Evolutionary conservation across 2,329 filamentous ascomycete species (phyloP).

Genomic region (Aspergillus tubingensis): DNA sequence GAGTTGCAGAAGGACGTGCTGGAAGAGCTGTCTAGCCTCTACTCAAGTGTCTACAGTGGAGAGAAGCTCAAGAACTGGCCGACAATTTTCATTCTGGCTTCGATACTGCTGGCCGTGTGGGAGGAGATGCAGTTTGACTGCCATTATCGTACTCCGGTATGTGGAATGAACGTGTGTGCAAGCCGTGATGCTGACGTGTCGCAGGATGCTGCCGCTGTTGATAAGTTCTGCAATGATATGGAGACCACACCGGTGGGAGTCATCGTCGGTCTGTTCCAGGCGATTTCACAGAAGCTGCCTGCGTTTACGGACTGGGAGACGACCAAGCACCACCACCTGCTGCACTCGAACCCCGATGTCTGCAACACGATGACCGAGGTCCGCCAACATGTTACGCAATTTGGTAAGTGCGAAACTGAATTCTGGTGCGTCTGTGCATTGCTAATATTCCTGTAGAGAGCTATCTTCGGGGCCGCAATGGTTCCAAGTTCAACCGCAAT

Average conservation of each 20-base stretch:
- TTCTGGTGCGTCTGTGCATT: constrained; percentile 1
- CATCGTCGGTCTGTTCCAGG: constrained; percentile 94
- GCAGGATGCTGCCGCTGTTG: constrained; percentile 72
- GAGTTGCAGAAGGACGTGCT: constrained; percentile 95
- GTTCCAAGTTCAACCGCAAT: constrained; percentile 81
- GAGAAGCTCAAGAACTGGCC: constrained; percentile 99
- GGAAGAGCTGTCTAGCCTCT: constrained; percentile 86
- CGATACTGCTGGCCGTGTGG: constrained; percentile 91
- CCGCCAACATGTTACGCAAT: constrained; percentile 84
- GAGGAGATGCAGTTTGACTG: constrained; percentile 99
- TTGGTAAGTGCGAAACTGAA: constrained; percentile 64
- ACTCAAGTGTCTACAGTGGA: constrained; percentile 96
- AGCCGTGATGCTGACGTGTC: constrained; percentile 14
- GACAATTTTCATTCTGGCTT: constrained; percentile 95
- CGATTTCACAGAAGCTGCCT: constrained; percentile 94
- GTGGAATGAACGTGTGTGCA: constrained; percentile 12
- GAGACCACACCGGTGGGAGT: constrained; percentile 93
- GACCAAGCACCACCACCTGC: constrained; percentile 81
- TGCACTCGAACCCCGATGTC: constrained; percentile 87
- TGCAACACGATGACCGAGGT: constrained; percentile 98
- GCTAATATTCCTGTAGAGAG: constrained; percentile 66
- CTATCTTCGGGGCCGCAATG: constrained; percentile 78
- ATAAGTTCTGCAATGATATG: constrained; percentile 97
- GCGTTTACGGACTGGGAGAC: constrained; percentile 94
- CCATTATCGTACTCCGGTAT: constrained; percentile 80